Conservation (phyloP, 1,284 basidiomycete genomes). For the Clitocybe nebularis region DNA sequence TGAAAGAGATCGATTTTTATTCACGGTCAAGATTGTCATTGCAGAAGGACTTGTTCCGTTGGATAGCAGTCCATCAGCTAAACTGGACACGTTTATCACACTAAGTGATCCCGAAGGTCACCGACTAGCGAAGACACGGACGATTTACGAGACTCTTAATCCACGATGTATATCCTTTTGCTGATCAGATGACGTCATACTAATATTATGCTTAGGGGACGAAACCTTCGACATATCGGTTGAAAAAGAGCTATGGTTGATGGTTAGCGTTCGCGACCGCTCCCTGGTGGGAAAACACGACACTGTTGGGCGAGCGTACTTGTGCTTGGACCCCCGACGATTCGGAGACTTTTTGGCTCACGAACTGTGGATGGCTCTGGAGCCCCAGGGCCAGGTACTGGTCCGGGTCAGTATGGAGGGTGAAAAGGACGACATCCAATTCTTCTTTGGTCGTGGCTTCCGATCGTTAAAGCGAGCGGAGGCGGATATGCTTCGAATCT, state of each 20-base stretch:
- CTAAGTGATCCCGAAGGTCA: conserved; percentile 91
- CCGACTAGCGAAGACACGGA: conserved; percentile 91
- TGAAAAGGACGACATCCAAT: conserved; percentile 96
- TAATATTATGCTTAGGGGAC: conserved; percentile 61
- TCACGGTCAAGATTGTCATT: conserved; percentile 91
- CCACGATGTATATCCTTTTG: conserved; percentile 73
- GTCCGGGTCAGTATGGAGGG: conserved; percentile 97
- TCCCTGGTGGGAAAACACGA: conserved; percentile 88
- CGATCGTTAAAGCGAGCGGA: conserved; percentile 92
- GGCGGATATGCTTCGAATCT: conserved; percentile 93
- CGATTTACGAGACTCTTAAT: conserved; percentile 87
- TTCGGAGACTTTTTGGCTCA: conserved; percentile 90
- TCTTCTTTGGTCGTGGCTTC: conserved; percentile 97
- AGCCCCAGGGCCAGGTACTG: conserved; percentile 81
- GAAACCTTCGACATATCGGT: conserved; percentile 96
- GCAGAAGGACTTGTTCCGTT: conserved; percentile 79
- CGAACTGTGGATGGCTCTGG: conserved; percentile 92
- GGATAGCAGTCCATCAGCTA: conserved; percentile 68
- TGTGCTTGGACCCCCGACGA: conserved; percentile 86
- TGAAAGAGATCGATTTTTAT: conserved; percentile 72
- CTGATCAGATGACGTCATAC: neutral
- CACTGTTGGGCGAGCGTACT: conserved; percentile 86
- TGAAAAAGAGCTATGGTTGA: conserved; percentile 88
- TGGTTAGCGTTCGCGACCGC: conserved; percentile 92
- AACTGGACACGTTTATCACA: conserved; percentile 89